These are phyloP conservation scores for Curvularia spicifera DNA, from an alignment of 2,329 filamentous ascomycete species.

Conservation along the genomic window DNA sequence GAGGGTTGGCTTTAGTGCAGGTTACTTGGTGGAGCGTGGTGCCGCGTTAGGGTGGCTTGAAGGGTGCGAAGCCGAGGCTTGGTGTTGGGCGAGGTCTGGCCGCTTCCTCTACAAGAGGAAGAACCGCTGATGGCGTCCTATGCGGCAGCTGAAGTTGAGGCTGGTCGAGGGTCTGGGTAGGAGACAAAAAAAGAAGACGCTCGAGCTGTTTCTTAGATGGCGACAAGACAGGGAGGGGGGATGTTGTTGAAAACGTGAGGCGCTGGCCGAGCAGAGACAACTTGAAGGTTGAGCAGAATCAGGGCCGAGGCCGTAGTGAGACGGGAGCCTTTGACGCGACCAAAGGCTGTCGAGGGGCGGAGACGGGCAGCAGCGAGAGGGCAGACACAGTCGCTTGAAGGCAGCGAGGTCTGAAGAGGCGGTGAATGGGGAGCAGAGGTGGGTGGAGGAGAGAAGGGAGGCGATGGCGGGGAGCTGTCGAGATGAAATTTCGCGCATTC, in stretches of 20 bases:
- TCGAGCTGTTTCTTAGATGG: conserved; percentile 47
- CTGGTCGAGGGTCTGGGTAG: conserved; percentile 60
- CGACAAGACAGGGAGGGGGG: conserved; percentile 52
- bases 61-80: conserved; percentile 88
- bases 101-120: conserved; percentile 99
- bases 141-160: conserved; percentile 93
- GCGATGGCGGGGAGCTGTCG: conserved; percentile 25
- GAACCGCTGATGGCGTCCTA: conserved; percentile 97
- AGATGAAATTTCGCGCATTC: conserved; percentile 35
- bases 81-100: conserved; percentile 90
- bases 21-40: conserved; percentile 31
- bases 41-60: conserved; percentile 88
- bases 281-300: conserved; percentile 54
- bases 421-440: conserved; percentile 15
- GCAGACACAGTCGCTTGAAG: conserved; percentile 20
- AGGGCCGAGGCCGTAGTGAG: conserved; percentile 55
- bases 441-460: conserved; percentile 19
- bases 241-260: conserved; percentile 59
- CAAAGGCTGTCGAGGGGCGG: conserved; percentile 45
- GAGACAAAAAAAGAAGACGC: conserved; percentile 53
- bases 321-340: conserved; percentile 52
- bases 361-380: conserved; percentile 16
- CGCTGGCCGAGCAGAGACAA: conserved; percentile 54
- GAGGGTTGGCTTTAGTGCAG: conserved; percentile 15
- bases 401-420: conserved; percentile 14